Evolutionary conservation across 441 rosid genomes (phyloP).

Genomic region (Geranium incanum): DNA sequence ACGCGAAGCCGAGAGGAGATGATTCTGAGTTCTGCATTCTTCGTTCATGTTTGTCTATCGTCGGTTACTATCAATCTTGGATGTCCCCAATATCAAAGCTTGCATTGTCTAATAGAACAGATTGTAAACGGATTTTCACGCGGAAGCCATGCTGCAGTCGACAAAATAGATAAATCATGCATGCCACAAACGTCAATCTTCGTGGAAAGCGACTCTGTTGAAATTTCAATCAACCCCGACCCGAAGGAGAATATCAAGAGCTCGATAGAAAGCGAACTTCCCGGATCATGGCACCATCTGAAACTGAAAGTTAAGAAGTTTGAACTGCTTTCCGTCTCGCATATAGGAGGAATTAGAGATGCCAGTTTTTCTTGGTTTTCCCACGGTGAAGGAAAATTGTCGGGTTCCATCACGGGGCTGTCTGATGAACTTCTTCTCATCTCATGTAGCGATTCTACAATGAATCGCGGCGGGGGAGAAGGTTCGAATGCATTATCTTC

Average conservation of each 20-base stretch:
- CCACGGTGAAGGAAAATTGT: conserved; percentile 73
- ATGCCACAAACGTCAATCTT: conserved; percentile 52
- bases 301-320: conserved; percentile 57
- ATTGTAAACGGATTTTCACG: conserved; percentile 38
- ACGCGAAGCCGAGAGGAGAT: conserved; percentile 59
- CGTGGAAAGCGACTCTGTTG: conserved; percentile 70
- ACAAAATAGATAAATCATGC: conserved; percentile 26
- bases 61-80: conserved; percentile 41
- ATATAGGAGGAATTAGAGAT: conserved; percentile 58
- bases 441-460: conserved; percentile 74
- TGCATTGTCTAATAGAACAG: conserved; percentile 48
- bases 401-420: conserved; percentile 64
- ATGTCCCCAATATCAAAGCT: conserved; percentile 41
- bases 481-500: conserved; percentile 91
- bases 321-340: conserved; percentile 58
- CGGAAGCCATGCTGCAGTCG: conserved; percentile 26
- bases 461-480: conserved; percentile 93
- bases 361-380: conserved; percentile 75
- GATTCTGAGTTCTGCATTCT: conserved; percentile 53
- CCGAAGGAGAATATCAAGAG: conserved; percentile 38
- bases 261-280: conserved; percentile 77
- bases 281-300: conserved; percentile 76
- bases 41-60: conserved; percentile 51
- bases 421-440: conserved; percentile 63
- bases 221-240: conserved; percentile 62